phyloP scores from a whole-genome alignment of 192 early-diverging fungal genomes.

The Entomortierella parvispora region DNA sequence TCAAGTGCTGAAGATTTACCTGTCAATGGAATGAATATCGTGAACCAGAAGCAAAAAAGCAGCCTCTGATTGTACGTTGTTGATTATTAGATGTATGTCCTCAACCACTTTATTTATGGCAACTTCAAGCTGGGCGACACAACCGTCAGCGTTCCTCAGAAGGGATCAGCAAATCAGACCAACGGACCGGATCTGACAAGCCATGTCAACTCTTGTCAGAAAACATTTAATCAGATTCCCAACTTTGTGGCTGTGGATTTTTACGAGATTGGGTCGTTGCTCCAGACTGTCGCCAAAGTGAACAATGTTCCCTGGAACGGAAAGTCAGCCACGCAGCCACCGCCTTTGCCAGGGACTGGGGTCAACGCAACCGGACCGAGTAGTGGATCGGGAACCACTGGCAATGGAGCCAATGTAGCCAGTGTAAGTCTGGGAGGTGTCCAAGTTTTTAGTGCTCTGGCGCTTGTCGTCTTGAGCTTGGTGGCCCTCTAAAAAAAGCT shows the following conservation, averaged over 20 bases:
- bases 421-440: neutral
- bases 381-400: neutral
- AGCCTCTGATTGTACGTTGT: neutral
- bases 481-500: slow-evolving; percentile 6
- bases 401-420: neutral
- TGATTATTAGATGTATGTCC: slow-evolving; percentile 65
- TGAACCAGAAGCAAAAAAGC: no score
- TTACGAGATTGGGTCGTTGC: slow-evolving; percentile 66
- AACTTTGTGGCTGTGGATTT: slow-evolving; percentile 82
- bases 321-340: neutral
- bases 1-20: no score
- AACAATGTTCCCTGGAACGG: slow-evolving; percentile 35
- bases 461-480: neutral
- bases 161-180: slow-evolving; percentile 59
- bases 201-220: slow-evolving; percentile 65
- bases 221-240: slow-evolving; percentile 61
- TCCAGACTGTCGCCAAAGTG: slow-evolving; percentile 21
- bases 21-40: no score
- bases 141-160: slow-evolving; percentile 63
- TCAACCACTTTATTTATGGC: slow-evolving; percentile 82
- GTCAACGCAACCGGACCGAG: neutral
- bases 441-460: neutral
- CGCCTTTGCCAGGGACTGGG: neutral
- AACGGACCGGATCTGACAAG: slow-evolving; percentile 64
- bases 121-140: slow-evolving; percentile 41